Evolutionary conservation across 257 asterid species (phyloP).

Genomic region (Lycium ferocissimum): DNA sequence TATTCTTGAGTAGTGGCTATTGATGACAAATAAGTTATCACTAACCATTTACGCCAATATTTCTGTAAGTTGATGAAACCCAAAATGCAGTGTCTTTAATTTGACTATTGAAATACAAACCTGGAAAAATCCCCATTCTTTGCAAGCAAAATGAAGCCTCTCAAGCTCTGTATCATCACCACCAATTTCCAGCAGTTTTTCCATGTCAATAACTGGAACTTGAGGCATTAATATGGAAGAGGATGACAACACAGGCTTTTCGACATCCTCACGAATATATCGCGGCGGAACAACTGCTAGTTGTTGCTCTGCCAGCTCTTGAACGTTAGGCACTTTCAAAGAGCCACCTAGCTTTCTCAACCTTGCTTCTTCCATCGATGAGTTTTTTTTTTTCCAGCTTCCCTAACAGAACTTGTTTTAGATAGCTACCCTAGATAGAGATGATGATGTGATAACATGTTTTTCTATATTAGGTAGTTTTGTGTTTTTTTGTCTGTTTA

Average conservation of each 20-base stretch:
- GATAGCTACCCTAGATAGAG: background rate
- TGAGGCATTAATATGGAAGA: background rate
- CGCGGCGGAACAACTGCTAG: background rate
- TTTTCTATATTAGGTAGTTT: too few relatives aligned
- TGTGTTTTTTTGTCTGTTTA: too few relatives aligned
- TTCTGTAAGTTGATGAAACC: background rate
- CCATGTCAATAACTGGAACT: background rate
- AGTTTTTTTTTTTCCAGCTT: background rate
- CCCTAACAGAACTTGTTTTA: background rate
- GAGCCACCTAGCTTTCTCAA: background rate
- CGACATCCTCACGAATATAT: background rate
- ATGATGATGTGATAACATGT: too few relatives aligned
- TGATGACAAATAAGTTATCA: too few relatives aligned
- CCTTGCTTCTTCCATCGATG: slow-evolving; percentile 3
- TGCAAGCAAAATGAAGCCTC: slow-evolving; percentile 12
- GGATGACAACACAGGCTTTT: background rate
- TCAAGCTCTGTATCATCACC: background rate
- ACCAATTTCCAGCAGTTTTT: background rate
- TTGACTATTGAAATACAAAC: background rate
- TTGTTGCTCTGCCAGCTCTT: background rate
- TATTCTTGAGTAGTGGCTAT: too few relatives aligned
- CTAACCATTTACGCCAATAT: background rate
- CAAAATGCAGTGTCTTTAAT: background rate
- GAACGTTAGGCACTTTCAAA: slow-evolving; percentile 2
- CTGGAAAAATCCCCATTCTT: slow-evolving; percentile 22